Evolutionary conservation across 176 grass and related monocot genomes (phyloP).

Genomic region (Carex myosuroides): DNA sequence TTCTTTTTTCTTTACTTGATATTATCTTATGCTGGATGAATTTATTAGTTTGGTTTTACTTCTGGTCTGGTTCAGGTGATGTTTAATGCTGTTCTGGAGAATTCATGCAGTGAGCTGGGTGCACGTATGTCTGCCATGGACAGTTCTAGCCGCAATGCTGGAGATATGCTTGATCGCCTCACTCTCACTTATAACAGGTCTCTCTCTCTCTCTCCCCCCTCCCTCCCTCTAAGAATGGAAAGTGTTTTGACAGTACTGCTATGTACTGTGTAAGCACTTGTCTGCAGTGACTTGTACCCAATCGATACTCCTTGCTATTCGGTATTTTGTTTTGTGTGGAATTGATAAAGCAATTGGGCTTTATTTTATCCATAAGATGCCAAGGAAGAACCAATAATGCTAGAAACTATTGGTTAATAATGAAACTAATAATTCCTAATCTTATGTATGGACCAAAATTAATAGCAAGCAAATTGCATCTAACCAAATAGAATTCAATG

Average conservation of each 20-base stretch:
- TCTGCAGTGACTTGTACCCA: not conserved
- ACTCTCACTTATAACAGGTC: conserved; percentile 89
- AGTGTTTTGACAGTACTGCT: not conserved
- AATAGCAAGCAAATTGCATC: not conserved
- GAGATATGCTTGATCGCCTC: conserved; percentile 91
- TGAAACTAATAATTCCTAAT: not conserved
- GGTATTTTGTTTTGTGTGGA: not conserved
- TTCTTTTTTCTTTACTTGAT: not conserved
- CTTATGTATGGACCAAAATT: conserved; percentile 5
- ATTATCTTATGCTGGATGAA: not conserved
- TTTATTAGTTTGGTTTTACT: conserved; percentile 17
- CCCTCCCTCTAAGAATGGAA: not conserved
- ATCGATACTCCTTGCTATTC: not conserved
- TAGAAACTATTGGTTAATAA: not conserved
- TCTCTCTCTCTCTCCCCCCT: not conserved
- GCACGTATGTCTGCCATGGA: conserved; percentile 97
- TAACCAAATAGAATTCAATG: not conserved
- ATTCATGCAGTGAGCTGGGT: conserved; percentile 87
- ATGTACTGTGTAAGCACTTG: not conserved
- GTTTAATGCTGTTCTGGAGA: conserved; percentile 85
- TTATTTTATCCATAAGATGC: not conserved
- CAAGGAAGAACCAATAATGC: not conserved
- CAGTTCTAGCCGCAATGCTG: conserved; percentile 93
- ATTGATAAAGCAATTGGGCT: not conserved
- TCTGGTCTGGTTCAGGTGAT: conserved; percentile 41